These are phyloP conservation scores for Lactuca sativa DNA, from an alignment of 129 eudicot genomes.

Conservation along the genomic window DNA sequence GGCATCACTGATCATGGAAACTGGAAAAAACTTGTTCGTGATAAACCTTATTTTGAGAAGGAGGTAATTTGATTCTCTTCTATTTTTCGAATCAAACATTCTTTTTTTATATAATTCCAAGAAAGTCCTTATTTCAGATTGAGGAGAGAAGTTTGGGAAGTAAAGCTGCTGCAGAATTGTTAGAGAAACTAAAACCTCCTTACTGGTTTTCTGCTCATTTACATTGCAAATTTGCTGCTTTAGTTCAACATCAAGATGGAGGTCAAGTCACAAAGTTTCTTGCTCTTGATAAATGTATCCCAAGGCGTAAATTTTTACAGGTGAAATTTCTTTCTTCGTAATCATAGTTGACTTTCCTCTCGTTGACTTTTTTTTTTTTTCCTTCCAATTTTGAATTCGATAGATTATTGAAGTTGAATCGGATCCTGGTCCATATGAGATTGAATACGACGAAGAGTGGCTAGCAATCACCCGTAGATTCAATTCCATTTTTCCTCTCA, in stretches of 20 bases:
- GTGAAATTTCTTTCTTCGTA: constrained; percentile 25
- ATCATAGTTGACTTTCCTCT: background rate
- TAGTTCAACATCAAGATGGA: constrained; percentile 71
- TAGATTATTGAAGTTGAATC: constrained; percentile 83
- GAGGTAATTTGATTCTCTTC: constrained; percentile 51
- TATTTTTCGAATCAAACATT: no score
- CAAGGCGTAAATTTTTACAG: constrained; percentile 80
- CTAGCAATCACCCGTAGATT: constrained; percentile 73
- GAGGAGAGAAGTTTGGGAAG: constrained; percentile 70
- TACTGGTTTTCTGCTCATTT: constrained; percentile 98
- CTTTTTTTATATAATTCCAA: no score
- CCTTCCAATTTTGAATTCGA: background rate
- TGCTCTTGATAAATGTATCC: constrained; percentile 95
- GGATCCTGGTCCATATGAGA: constrained; percentile 67
- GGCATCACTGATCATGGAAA: constrained; percentile 83
- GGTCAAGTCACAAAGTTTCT: constrained; percentile 86
- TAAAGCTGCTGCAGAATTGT: constrained; percentile 78
- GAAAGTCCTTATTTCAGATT: constrained; percentile 40
- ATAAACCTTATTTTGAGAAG: constrained; percentile 62
- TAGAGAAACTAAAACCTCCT: constrained; percentile 75
- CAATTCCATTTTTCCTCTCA: constrained; percentile 63
- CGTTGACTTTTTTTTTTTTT: constrained; percentile 3
- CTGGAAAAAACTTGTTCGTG: constrained; percentile 58
- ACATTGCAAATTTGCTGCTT: constrained; percentile 96
- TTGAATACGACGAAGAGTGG: constrained; percentile 97